These are phyloP conservation scores for Turritis glabra DNA, from an alignment of 345 rosid species.

Conservation along the genomic window DNA sequence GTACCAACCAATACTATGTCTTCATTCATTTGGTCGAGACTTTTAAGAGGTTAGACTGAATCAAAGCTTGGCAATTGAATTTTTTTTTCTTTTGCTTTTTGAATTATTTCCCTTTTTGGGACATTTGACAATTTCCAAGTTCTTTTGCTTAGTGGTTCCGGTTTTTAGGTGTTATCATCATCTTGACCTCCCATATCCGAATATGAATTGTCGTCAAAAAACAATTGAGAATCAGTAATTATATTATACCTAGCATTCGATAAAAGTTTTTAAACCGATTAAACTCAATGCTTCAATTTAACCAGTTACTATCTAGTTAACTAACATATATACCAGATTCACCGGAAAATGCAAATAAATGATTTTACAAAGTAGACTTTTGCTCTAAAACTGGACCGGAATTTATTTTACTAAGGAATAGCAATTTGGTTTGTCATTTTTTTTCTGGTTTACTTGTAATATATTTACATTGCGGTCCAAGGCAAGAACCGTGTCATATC, in stretches of 20 bases:
- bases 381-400: neutral
- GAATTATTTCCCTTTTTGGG: conserved; percentile 22
- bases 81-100: neutral
- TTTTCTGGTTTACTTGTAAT: conserved; percentile 6
- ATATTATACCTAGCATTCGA: neutral
- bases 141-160: conserved; percentile 28
- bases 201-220: conserved; percentile 1
- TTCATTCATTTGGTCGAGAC: conserved; percentile 28
- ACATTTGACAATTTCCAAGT: conserved; percentile 29
- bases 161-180: conserved; percentile 10
- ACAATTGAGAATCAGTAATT: neutral
- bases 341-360: neutral
- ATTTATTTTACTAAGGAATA: neutral
- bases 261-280: neutral
- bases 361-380: neutral
- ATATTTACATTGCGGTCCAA: conserved; percentile 34
- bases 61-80: conserved; percentile 27
- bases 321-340: neutral
- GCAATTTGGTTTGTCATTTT: neutral
- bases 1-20: conserved; percentile 17
- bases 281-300: neutral
- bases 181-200: neutral
- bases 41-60: conserved; percentile 32
- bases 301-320: neutral
- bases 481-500: conserved; percentile 32